phyloP scores from a whole-genome alignment of 345 rosid genomes.

The Aurinia saxatilis region DNA sequence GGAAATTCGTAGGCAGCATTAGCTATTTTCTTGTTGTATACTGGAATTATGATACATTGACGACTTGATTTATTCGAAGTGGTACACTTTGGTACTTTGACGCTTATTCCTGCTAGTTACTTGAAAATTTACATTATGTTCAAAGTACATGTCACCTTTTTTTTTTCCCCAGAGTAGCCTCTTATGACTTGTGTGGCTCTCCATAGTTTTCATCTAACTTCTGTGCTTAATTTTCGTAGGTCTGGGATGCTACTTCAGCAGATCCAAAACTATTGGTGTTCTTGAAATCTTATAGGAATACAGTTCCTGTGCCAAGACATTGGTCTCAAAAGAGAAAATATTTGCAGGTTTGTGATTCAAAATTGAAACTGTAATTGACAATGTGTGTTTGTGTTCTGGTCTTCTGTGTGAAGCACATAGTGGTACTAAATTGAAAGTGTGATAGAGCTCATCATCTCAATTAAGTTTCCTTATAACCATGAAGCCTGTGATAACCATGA shows the following conservation, averaged over 20 bases:
- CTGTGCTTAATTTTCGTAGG: constrained; percentile 34
- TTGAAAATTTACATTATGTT: too few species aligned
- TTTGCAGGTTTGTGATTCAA: constrained; percentile 74
- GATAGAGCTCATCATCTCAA: constrained; percentile 54
- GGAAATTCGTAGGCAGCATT: too few species aligned
- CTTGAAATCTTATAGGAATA: constrained; percentile 85
- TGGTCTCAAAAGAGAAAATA: constrained; percentile 99
- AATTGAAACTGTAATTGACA: constrained; percentile 12
- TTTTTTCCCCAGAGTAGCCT: neutral
- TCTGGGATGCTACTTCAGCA: constrained; percentile 99
- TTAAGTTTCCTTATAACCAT: constrained; percentile 96
- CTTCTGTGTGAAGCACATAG: constrained; percentile 34
- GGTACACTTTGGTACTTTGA: too few species aligned
- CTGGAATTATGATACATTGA: too few species aligned
- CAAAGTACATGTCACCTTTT: too few species aligned
- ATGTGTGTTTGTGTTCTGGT: constrained; percentile 34
- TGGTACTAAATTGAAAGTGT: constrained; percentile 42
- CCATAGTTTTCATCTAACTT: neutral
- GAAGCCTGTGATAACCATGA: constrained; percentile 77
- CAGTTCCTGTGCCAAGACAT: constrained; percentile 98
- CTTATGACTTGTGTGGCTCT: neutral
- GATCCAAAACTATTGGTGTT: constrained; percentile 94
- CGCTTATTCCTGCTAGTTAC: too few species aligned
- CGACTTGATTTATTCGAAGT: too few species aligned
- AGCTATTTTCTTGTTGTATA: too few species aligned